phyloP scores from a whole-genome alignment of 108 stramenopile species.

The Poteriospumella lacustris region DNA sequence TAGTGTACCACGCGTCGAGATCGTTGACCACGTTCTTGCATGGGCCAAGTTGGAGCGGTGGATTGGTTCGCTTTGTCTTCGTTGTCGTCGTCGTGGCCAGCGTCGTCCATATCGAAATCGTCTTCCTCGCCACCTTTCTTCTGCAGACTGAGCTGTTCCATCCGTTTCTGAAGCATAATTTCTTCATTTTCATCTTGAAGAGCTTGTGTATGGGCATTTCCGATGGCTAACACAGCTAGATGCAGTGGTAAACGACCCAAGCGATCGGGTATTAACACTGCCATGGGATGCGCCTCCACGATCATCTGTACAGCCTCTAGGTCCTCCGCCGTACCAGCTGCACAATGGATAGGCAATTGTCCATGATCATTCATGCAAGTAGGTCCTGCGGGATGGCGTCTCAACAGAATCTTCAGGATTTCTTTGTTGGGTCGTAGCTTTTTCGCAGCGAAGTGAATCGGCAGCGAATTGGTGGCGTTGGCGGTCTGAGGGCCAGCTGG shows the following conservation, averaged over 20 bases:
- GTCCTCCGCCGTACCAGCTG: not conserved
- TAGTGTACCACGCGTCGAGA: too few species aligned
- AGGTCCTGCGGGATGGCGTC: not conserved
- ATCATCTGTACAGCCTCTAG: not conserved
- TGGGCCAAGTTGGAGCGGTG: not conserved
- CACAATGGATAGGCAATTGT: not conserved
- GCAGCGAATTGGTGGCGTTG: not conserved
- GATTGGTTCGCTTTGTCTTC: not conserved
- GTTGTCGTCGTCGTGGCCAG: not conserved
- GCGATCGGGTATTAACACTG: not conserved
- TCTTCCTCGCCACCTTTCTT: not conserved
- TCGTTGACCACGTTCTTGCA: too few species aligned
- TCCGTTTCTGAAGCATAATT: not conserved
- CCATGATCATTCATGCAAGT: not conserved
- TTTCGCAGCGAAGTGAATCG: slow-evolving; percentile 6
- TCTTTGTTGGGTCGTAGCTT: not conserved
- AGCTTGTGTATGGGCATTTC: not conserved
- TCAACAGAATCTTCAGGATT: not conserved
- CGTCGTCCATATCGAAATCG: not conserved
- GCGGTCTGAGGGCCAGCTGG: not conserved
- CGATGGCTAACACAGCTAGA: not conserved
- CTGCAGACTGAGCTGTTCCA: not conserved
- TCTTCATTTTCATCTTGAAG: not conserved
- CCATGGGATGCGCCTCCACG: not conserved
- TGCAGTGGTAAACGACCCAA: not conserved